These are phyloP conservation scores for Pilaira anomala DNA, from an alignment of 192 early-diverging fungal species.

Conservation along the genomic window DNA sequence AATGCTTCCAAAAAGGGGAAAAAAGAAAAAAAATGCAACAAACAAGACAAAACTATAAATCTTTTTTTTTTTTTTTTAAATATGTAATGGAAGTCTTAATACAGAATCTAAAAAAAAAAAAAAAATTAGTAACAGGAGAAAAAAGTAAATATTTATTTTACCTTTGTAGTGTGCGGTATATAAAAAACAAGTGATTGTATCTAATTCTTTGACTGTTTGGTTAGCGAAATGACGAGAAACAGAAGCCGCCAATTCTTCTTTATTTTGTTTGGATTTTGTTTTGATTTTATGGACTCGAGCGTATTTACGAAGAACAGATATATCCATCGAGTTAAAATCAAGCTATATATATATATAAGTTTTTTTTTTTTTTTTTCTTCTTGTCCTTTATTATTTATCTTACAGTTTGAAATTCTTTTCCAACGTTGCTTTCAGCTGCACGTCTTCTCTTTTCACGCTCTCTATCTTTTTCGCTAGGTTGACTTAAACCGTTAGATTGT, in stretches of 20 bases:
- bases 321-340: slow-evolving; percentile 42
- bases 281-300: slow-evolving; percentile 41
- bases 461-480: slow-evolving; percentile 18
- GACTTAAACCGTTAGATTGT: slow-evolving; percentile 4
- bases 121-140: neutral
- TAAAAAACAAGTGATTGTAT: slow-evolving; percentile 43
- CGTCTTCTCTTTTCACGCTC: slow-evolving; percentile 22
- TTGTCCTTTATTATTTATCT: neutral
- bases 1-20: too few species aligned
- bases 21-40: too few species aligned
- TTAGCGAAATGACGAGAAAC: slow-evolving; percentile 41
- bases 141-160: slow-evolving; percentile 8
- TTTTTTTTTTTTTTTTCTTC: too few species aligned
- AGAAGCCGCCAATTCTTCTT: slow-evolving; percentile 41
- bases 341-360: too few species aligned
- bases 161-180: slow-evolving; percentile 42
- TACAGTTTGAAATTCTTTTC: slow-evolving; percentile 26
- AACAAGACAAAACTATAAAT: too few species aligned
- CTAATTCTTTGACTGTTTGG: slow-evolving; percentile 38
- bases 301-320: slow-evolving; percentile 41
- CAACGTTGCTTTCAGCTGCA: slow-evolving; percentile 20
- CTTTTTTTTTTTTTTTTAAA: too few species aligned
- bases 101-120: neutral
- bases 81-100: slow-evolving; percentile 14
- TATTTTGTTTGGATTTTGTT: slow-evolving; percentile 22